Evolutionary conservation across 2,329 filamentous ascomycete genomes (phyloP).

Genomic region (Aureobasidium sp.): DNA sequence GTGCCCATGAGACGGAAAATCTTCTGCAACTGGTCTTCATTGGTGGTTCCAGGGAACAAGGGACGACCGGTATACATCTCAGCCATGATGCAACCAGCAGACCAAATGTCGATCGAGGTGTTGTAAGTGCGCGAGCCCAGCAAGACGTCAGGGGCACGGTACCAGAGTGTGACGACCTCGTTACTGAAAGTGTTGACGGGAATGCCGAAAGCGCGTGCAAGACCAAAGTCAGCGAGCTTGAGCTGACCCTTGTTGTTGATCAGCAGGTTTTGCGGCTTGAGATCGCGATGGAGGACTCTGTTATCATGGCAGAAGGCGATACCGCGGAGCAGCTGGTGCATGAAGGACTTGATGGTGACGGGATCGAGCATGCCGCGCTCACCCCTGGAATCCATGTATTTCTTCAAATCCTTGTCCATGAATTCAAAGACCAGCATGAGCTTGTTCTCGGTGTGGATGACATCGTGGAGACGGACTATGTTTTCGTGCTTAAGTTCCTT

Average conservation of each 20-base stretch:
- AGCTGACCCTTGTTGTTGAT: slow-evolving; percentile 87
- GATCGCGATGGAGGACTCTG: slow-evolving; percentile 85
- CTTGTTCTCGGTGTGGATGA: slow-evolving; percentile 99
- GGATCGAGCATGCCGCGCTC: slow-evolving; percentile 85
- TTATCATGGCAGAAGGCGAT: slow-evolving; percentile 99
- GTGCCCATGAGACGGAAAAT: slow-evolving; percentile 99
- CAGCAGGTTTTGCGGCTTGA: slow-evolving; percentile 93
- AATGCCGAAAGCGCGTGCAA: slow-evolving; percentile 91
- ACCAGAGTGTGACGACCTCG: slow-evolving; percentile 96
- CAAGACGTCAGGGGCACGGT: slow-evolving; percentile 90
- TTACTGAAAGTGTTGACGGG: slow-evolving; percentile 98
- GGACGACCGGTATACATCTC: slow-evolving; percentile 98
- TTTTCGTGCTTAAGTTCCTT: slow-evolving; percentile 99
- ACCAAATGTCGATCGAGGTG: slow-evolving; percentile 99
- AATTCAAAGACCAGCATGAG: slow-evolving; percentile 99
- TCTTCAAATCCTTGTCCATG: slow-evolving; percentile 97
- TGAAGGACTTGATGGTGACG: slow-evolving; percentile 93
- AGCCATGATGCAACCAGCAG: slow-evolving; percentile 97
- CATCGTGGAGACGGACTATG: slow-evolving; percentile 94
- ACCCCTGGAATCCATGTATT: slow-evolving; percentile 94
- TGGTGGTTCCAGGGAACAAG: slow-evolving; percentile 93
- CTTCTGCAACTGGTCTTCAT: slow-evolving; percentile 93
- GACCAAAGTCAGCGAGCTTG: slow-evolving; percentile 90
- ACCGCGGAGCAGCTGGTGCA: slow-evolving; percentile 92
- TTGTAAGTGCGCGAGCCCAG: slow-evolving; percentile 94